Evolutionary conservation across 1,139 yeast species (phyloP).

Genomic region (Geotrichum siamense): DNA sequence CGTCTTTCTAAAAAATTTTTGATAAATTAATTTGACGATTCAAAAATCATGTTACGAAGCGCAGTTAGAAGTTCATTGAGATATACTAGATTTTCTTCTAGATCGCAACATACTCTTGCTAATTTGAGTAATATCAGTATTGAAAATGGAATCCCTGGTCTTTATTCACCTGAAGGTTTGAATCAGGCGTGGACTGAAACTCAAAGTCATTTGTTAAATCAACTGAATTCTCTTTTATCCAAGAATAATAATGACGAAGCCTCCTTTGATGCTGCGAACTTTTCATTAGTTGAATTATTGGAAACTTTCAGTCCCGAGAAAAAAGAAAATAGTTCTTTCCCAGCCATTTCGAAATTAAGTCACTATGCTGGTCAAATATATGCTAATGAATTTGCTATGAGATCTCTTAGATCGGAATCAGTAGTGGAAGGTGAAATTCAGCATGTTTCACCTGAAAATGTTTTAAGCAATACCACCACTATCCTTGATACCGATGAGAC

Average conservation of each 20-base stretch:
- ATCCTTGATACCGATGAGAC: constrained; percentile 2
- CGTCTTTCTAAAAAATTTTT: constrained; percentile 19
- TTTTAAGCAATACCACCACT: not conserved
- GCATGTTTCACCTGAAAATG: constrained; percentile 6
- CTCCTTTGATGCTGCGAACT: too few relatives aligned
- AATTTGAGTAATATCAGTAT: constrained; percentile 28
- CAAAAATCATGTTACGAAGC: not conserved
- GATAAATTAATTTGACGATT: not conserved
- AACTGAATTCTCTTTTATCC: constrained; percentile 38
- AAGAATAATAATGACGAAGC: too few relatives aligned
- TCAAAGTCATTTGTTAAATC: constrained; percentile 61
- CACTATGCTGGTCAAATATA: constrained; percentile 82
- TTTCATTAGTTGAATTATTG: not conserved
- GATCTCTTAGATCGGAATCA: constrained; percentile 25
- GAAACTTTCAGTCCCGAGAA: not conserved
- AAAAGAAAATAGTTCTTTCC: not conserved
- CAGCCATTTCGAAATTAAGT: not conserved
- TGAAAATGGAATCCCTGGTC: constrained; percentile 58
- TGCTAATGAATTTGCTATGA: constrained; percentile 84
- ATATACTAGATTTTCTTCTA: too few relatives aligned
- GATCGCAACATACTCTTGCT: constrained; percentile 27
- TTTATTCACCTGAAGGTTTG: constrained; percentile 63
- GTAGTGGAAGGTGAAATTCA: constrained; percentile 19
- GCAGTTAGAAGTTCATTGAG: too few relatives aligned
- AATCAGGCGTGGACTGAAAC: constrained; percentile 74